Evolutionary conservation across 2,329 filamentous ascomycete species (phyloP), one percentile per base, ranked within the genome.

Genomic region (Metarhizium anisopliae): DNA sequence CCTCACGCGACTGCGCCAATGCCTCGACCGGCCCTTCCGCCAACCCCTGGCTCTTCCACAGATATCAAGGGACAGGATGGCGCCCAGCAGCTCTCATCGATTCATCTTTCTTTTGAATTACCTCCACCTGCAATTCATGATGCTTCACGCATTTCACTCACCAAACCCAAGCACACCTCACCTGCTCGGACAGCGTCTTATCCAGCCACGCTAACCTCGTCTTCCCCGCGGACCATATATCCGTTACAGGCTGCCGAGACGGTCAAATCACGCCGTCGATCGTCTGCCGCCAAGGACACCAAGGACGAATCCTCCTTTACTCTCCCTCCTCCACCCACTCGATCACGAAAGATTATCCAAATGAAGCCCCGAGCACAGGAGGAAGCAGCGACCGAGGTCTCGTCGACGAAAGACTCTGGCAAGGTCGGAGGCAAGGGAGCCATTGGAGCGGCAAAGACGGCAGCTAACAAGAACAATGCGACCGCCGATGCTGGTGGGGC

Each of bases 331-430:
- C 94, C 93, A 16, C 94, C 94, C 0, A 96, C 92, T 3, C 81
- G 93, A 59, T 89, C 90, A 47, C 86, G 93, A 65, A 97, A 95
- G 75, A 97, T 99, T 68, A 97, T 97, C 57, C 93, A 97, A 73
- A 96, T 97, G 92, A 96, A 95, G 72, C 93, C 82, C 18, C 72
- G 76, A 30, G 64, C 70, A 35, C 74, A 82, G 61, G 67, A 75
- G 58, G 67, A 72, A 29, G 16, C 43, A 55, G 61, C 68, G 40
- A 59, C 61, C 25, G 62, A 66, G 47, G 58, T 59, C 59, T 53
- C 56, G 50, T 54, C 65, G 47, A 51, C 60, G 25, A 67, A 66
- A 58, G 61, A 63, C 43, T 59, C 61, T 18, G 56, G 55, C 32
- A 67, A 61, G 56, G 36, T 59, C 2, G 56, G 56, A 16, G 58